Percentiles rank a stretch among this genome's conserved stretches.
Evolutionary conservation across 2,329 filamentous ascomycete species (phyloP).

Genomic region (Bimuria novae-zelandiae): DNA sequence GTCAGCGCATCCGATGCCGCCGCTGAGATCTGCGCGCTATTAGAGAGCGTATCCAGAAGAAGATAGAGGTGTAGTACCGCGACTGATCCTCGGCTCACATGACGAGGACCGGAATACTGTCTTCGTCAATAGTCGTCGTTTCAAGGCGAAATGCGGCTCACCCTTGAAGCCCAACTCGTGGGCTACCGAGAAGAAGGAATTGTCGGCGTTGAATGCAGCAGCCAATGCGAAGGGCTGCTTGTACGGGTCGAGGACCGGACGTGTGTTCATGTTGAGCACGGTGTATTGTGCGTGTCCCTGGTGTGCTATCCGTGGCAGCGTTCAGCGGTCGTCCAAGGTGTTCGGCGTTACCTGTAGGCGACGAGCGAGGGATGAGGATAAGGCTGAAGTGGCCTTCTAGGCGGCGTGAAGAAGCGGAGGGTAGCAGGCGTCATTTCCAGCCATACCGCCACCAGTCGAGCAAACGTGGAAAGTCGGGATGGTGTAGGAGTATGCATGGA

Average conservation of each 20-base stretch:
- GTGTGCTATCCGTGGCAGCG: not conserved
- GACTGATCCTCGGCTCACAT: constrained; percentile 36
- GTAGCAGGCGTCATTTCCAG: constrained; percentile 28
- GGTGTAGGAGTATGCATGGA: not conserved
- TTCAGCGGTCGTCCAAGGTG: not conserved
- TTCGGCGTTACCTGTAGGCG: constrained; percentile 20
- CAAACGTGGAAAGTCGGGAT: not conserved
- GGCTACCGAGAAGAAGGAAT: constrained; percentile 84
- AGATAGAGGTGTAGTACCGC: constrained; percentile 25
- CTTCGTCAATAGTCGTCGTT: constrained; percentile 16
- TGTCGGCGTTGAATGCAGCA: constrained; percentile 82
- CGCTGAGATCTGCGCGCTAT: constrained; percentile 48
- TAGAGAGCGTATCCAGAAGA: constrained; percentile 10
- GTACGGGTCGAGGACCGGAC: constrained; percentile 80
- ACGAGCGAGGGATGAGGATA: not conserved
- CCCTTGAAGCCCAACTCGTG: constrained; percentile 84
- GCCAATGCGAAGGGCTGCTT: constrained; percentile 77
- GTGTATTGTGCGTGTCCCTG: not conserved
- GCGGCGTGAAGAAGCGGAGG: constrained; percentile 17
- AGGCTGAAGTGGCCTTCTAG: constrained; percentile 17
- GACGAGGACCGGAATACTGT: constrained; percentile 38
- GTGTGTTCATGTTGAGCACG: constrained; percentile 74
- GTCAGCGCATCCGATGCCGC: constrained; percentile 78
- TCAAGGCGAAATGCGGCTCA: constrained; percentile 52
- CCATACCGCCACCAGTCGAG: constrained; percentile 23